phyloP scores from a whole-genome alignment of 257 asterid genomes.

The Solanum okadae region DNA sequence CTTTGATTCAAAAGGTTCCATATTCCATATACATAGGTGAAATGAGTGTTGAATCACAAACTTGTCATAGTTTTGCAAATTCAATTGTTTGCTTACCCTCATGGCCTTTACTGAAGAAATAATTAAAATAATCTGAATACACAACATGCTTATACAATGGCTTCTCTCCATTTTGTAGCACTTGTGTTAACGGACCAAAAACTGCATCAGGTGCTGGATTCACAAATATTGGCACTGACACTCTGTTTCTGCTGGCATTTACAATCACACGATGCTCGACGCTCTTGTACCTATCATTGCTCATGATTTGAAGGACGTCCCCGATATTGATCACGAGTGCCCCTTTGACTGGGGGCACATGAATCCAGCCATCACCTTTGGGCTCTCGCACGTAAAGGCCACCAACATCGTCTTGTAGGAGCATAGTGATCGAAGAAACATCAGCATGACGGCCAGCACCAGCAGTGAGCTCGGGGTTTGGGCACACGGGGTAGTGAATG shows the following conservation, averaged over 20 bases:
- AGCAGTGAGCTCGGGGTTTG: constrained; percentile 32
- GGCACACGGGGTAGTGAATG: constrained; percentile 38
- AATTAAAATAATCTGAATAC: constrained; percentile 37
- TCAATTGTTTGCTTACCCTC: constrained; percentile 42
- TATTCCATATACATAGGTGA: neutral
- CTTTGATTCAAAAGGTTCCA: neutral
- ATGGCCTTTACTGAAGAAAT: constrained; percentile 46
- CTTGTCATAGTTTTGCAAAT: constrained; percentile 27
- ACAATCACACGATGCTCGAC: constrained; percentile 45
- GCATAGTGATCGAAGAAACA: constrained; percentile 35
- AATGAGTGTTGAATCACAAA: neutral
- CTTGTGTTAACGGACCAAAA: constrained; percentile 35
- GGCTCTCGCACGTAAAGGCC: constrained; percentile 38
- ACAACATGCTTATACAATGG: constrained; percentile 26
- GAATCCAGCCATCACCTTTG: constrained; percentile 29
- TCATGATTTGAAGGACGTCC: constrained; percentile 39
- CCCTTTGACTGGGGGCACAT: constrained; percentile 31
- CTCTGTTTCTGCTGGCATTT: constrained; percentile 20
- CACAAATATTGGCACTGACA: constrained; percentile 40
- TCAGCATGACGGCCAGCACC: constrained; percentile 52
- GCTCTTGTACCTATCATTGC: constrained; percentile 48
- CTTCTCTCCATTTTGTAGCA: constrained; percentile 29
- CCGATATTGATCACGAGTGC: constrained; percentile 41
- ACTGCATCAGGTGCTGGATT: constrained; percentile 27
- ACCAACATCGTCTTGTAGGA: constrained; percentile 51